A percentile compares a stretch with the other conserved stretches of the same genome.
phyloP scores from a whole-genome alignment of 169 alveolate species.

The Cryptosporidium felis region DNA sequence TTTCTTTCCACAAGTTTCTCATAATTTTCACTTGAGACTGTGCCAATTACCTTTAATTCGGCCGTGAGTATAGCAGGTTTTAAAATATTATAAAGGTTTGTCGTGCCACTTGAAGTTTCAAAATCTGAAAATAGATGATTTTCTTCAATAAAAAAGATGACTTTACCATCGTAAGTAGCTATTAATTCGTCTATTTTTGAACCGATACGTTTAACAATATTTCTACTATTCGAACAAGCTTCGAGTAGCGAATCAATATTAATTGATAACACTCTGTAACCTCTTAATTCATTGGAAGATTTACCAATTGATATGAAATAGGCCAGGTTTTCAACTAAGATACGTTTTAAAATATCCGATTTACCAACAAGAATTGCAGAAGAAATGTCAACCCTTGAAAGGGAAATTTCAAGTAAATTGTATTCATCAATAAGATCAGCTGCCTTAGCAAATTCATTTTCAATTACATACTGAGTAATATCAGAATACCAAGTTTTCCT shows the following conservation, averaged over 20 bases:
- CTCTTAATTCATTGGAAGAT: background rate
- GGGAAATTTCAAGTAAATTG: constrained; percentile 1
- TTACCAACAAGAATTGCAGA: constrained; percentile 27
- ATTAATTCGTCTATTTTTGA: background rate
- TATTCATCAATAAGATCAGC: constrained; percentile 3
- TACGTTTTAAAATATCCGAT: background rate
- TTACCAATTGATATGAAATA: background rate
- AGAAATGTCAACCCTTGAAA: background rate
- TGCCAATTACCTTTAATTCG: constrained; percentile 9
- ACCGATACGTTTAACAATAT: background rate
- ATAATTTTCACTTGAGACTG: background rate
- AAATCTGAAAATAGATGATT: background rate
- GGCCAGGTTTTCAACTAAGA: background rate
- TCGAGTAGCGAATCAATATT: background rate
- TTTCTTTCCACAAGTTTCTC: background rate
- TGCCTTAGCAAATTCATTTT: background rate
- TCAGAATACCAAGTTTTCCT: background rate
- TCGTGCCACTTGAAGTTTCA: background rate
- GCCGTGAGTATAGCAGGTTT: background rate
- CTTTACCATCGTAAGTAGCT: background rate
- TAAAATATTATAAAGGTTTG: background rate
- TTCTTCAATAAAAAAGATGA: constrained; percentile 17
- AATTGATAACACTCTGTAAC: constrained; percentile 2
- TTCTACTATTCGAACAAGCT: background rate
- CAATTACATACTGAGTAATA: background rate